phyloP scores from a whole-genome alignment of 768 basidiomycete species.

The Hypholoma sublateritium region DNA sequence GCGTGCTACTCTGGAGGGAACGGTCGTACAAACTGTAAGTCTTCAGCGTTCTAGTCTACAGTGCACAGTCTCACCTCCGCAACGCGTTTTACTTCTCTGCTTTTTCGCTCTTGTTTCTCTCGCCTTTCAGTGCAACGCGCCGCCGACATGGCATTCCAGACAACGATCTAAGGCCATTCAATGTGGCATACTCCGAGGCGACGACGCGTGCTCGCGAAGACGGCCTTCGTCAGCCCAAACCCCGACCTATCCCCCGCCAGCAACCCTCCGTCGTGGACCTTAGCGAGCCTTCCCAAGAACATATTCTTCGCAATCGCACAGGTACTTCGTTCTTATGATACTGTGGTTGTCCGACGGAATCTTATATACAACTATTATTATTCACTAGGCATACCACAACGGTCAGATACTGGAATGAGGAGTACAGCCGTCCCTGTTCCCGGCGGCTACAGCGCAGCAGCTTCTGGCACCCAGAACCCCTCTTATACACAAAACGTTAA shows the following conservation, averaged over 20 bases:
- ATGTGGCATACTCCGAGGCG: constrained; percentile 77
- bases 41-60: background rate
- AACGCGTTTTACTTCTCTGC: constrained; percentile 14
- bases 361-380: background rate
- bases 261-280: constrained; percentile 31
- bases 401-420: constrained; percentile 4
- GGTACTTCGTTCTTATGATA: constrained; percentile 31
- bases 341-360: background rate
- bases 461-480: constrained; percentile 8
- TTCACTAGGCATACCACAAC: constrained; percentile 8
- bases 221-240: constrained; percentile 33
- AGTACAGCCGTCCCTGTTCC: constrained; percentile 14
- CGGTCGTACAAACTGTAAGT: constrained; percentile 64
- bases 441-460: constrained; percentile 18
- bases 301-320: constrained; percentile 44
- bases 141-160: constrained; percentile 84
- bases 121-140: constrained; percentile 56
- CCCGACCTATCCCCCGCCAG: constrained; percentile 30
- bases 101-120: constrained; percentile 8
- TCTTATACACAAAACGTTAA: constrained; percentile 5
- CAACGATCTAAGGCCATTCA: constrained; percentile 79
- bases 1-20: constrained; percentile 60
- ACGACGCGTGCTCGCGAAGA: constrained; percentile 58
- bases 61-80: constrained; percentile 1
- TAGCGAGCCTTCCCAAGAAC: constrained; percentile 35